Evolutionary conservation across 2,329 filamentous ascomycete genomes (phyloP), one percentile per base, ranked within the genome.

Genomic region (Coleophoma cylindrospora): DNA sequence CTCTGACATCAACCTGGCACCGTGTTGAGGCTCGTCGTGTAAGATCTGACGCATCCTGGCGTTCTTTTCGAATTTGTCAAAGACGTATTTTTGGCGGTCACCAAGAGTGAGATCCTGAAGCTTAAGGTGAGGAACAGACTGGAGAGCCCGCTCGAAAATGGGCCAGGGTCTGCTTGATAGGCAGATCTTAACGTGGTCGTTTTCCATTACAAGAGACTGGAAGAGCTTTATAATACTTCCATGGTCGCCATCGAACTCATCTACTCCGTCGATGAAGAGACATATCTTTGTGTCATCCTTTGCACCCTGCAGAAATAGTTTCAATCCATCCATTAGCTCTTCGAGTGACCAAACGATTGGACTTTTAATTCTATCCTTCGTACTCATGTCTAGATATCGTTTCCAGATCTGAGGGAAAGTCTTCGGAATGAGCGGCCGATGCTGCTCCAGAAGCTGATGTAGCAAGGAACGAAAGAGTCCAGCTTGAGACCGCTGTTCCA

Each of bases 401-500:
- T 51, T 32, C 66, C 67, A 70, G 1, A 67, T 47, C 0, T 51
- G 33, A 0, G 67, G 66, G 32, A 69, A 66, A 0, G 58, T 51
- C 0, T 27, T 45, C 3, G 60, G 47, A 0, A 66, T 61, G 4
- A 66, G 50, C 2, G 61, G 53, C 0, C 53, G 59, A 13, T 63
- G 54, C 3, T 50, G 48, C 0, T 57, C 58, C 1, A 72, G 52
- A 0, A 72, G 47, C 41, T 72, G 68, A 47, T 69, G 63, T 0
- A 72, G 54, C 0, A 71, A 57, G 7, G 63, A 69, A 3, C 67
- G 63, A 22, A 72, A 41, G 10, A 72, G 50, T 0, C 69, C 70
- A 1, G 61, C 63, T 40, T 67, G 64, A 0, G 69, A 71, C 14
- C 66, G 61, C 54, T 72, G 70, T 33, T 68, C 66, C 17, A 60